phyloP scores from a whole-genome alignment of 1,284 basidiomycete genomes.

The Leccinum pallidistipes region DNA sequence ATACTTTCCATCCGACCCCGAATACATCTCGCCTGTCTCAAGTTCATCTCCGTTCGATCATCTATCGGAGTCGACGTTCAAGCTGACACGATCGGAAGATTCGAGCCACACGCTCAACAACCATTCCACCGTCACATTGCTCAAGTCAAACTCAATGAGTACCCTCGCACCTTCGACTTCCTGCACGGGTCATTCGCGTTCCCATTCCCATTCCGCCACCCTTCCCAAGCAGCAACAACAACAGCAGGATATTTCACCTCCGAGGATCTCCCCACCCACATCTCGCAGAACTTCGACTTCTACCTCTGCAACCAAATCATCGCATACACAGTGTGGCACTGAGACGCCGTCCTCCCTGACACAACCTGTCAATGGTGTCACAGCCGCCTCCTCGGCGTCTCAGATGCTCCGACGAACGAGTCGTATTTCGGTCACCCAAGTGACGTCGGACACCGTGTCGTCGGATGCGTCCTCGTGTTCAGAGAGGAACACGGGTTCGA shows the following conservation, averaged over 20 bases:
- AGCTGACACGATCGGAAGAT: conserved; percentile 19
- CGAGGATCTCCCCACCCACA: conserved; percentile 24
- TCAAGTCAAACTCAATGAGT: conserved; percentile 28
- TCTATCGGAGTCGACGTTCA: conserved; percentile 17
- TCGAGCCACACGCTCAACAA: conserved; percentile 20
- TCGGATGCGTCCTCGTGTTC: conserved; percentile 5
- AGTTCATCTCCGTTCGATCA: conserved; percentile 15
- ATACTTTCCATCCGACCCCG: conserved; percentile 24
- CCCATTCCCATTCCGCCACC: conserved; percentile 14
- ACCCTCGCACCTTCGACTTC: conserved; percentile 31
- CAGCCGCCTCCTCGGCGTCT: conserved; percentile 3
- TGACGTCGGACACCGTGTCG: conserved; percentile 8
- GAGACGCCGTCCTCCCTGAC: conserved; percentile 16
- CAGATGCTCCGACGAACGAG: conserved; percentile 29
- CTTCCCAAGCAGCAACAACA: not conserved
- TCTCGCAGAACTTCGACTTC: conserved; percentile 19
- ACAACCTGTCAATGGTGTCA: conserved; percentile 10
- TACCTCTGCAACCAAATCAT: conserved; percentile 5
- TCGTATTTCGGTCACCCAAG: conserved; percentile 12
- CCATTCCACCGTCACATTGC: conserved; percentile 28
- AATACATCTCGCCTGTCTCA: conserved; percentile 22
- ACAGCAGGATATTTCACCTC: conserved; percentile 8
- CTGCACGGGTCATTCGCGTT: conserved; percentile 27
- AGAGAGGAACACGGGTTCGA: conserved; percentile 9
- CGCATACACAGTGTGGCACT: conserved; percentile 1